Percentiles rank a stretch among this genome's conserved stretches.
Evolutionary conservation across 495 filamentous ascomycete species (phyloP).

Genomic region (Aspergillus steynii): DNA sequence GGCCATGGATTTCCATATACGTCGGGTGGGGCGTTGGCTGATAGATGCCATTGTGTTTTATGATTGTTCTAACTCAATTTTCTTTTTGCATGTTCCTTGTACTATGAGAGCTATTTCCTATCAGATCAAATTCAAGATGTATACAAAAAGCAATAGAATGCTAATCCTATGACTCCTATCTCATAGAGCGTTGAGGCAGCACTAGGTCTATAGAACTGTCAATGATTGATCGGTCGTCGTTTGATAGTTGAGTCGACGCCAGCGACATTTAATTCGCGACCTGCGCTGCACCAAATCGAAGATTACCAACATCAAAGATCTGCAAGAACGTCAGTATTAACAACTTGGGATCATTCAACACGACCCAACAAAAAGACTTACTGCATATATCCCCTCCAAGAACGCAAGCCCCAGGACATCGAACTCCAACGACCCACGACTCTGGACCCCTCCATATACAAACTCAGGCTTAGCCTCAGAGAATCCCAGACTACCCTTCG

Average conservation of each 20-base stretch:
- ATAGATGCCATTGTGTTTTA: constrained; percentile 18
- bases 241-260: no score
- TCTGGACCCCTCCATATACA: constrained; percentile 77
- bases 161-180: not conserved
- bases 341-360: not conserved
- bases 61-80: not conserved
- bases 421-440: constrained; percentile 62
- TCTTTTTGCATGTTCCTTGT: not conserved
- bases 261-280: no score
- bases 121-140: constrained; percentile 1
- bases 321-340: constrained; percentile 20
- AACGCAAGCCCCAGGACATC: constrained; percentile 77
- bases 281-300: constrained; percentile 68
- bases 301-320: constrained; percentile 77
- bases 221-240: not conserved
- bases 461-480: constrained; percentile 57
- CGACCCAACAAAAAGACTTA: constrained; percentile 39
- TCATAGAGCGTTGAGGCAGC: no score
- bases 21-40: constrained; percentile 19
- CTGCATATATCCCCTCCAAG: constrained; percentile 73
- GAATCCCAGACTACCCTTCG: constrained; percentile 72
- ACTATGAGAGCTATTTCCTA: constrained; percentile 1
- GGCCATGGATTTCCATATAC: constrained; percentile 14
- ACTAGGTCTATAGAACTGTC: no score
- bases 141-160: constrained; percentile 6